Base-by-base conservation (phyloP, 768 basidiomycete genomes). In the Candolleomyces aberdarensis region DNA sequence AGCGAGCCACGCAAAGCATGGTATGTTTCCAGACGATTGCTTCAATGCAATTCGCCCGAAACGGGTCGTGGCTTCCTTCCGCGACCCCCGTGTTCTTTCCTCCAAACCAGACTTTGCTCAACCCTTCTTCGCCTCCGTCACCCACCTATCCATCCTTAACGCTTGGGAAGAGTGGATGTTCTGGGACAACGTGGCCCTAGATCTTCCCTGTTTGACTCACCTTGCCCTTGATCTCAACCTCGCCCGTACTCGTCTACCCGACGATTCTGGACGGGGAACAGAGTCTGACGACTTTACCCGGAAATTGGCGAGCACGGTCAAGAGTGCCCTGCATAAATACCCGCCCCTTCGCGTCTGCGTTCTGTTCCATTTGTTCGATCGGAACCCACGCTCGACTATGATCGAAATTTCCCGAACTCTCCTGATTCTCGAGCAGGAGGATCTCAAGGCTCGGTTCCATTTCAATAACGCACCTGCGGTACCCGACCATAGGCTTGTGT, bases 71-170 rank as follows among this genome's bases (percentile, higher is more conserved):
- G 60, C 31, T 3, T 56, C 48, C 11, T 57, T 61, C 39, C 46
- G 56, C 20, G 51, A 32, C 15, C 56, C 20, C 10, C 19, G 22
- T 11, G 20, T 10, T 19, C n/a, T 47, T 15, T 13, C 29, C n/a
- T 10, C 22, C 46, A 50, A 39, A 19, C 60, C 60, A 7, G 56
- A 61, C 43, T 57, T 61, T 14, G 13, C 47, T 15, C 54, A 47
- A n/a, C 44, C 47, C 3, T 31, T 61, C 2, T 61, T 57, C 46
- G 39, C 32, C 54, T 50, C 6, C 19, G 47, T 57, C 7, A 61
- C 60, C 60, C 60, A 61, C 41, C 48, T 61, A 7, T 61, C 60
- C 2, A 56, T 61, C 36, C 55, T 61, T 32, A 61, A 61, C 39
- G 39, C 32, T 17, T 61, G 14, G 31, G 60, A 61, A 7, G 60